Percentiles rank a stretch among this genome's conserved stretches.
Evolutionary conservation across 176 grass and related monocot genomes (phyloP).

Genomic region (Triticum monococcum): DNA sequence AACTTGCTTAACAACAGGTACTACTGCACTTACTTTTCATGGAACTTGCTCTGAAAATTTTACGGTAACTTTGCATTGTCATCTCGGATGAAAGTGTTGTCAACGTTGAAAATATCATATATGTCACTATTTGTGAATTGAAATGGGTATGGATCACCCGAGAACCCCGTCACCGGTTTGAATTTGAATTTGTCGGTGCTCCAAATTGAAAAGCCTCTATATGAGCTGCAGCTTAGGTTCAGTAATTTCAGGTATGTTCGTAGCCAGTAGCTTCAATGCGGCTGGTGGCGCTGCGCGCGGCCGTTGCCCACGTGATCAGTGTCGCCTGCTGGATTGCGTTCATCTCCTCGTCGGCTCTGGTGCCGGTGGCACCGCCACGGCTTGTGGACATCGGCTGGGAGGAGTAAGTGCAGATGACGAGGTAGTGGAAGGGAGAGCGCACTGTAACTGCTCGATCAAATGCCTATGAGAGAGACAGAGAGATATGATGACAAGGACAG

Average conservation of each 20-base stretch:
- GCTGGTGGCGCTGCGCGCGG: too few relatives aligned
- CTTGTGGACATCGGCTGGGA: too few relatives aligned
- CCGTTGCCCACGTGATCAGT: too few relatives aligned
- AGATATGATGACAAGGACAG: too few relatives aligned
- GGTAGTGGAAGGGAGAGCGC: too few relatives aligned
- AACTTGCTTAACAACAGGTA: conserved; percentile 98
- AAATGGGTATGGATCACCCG: not conserved
- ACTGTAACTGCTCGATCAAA: too few relatives aligned
- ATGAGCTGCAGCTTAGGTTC: not conserved
- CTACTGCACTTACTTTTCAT: not conserved
- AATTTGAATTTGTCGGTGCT: not conserved
- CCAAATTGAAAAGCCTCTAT: not conserved
- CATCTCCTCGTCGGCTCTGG: too few relatives aligned
- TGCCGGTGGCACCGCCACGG: too few relatives aligned
- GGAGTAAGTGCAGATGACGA: too few relatives aligned
- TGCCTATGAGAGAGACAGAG: too few relatives aligned
- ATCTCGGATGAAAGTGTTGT: not conserved
- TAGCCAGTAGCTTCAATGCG: not conserved
- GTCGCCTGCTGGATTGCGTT: too few relatives aligned
- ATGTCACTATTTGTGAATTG: not conserved
- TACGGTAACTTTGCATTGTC: conserved; percentile 3
- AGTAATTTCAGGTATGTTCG: not conserved
- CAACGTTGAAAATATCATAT: not conserved
- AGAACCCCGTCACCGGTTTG: not conserved
- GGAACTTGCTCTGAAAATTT: not conserved